Evolutionary conservation across 805 yeast species (phyloP).

Genomic region (Ogataea ganodermae): DNA sequence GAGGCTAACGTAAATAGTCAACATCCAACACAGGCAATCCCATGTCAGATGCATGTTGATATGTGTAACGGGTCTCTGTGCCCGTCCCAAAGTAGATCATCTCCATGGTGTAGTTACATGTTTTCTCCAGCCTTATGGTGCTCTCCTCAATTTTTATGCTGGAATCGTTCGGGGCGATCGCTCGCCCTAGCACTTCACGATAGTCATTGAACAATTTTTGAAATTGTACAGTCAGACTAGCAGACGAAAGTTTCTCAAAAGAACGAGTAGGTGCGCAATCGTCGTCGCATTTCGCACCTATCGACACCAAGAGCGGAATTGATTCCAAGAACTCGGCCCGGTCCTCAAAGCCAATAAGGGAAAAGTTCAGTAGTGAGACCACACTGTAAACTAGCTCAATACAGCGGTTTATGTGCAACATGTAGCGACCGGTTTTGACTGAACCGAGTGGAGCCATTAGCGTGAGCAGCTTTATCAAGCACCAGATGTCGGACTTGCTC

Average conservation of each 20-base stretch:
- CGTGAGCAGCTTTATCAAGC: constrained; percentile 21
- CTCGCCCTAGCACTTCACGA: constrained; percentile 11
- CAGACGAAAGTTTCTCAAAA: constrained; percentile 8
- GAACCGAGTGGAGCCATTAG: constrained; percentile 12
- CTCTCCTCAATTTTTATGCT: background rate
- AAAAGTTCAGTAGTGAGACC: constrained; percentile 3
- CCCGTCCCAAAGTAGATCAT: constrained; percentile 1
- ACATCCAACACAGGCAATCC: constrained; percentile 1
- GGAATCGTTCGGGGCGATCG: background rate
- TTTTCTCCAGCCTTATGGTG: background rate
- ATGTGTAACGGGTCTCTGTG: background rate
- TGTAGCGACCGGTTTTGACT: background rate
- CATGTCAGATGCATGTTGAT: background rate
- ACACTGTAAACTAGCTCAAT: constrained; percentile 7
- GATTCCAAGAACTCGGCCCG: constrained; percentile 12
- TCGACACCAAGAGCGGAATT: constrained; percentile 15
- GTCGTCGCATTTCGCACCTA: background rate
- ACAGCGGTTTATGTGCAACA: background rate
- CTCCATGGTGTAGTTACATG: constrained; percentile 1
- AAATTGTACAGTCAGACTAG: constrained; percentile 11
- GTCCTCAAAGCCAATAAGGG: constrained; percentile 28
- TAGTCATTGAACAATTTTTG: constrained; percentile 12
- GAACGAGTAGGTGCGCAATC: background rate
- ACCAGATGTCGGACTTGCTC: constrained; percentile 21
- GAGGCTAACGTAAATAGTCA: background rate